Evolutionary conservation across 2,329 filamentous ascomycete genomes (phyloP).

Genomic region (Neofusicoccum umdonicola): DNA sequence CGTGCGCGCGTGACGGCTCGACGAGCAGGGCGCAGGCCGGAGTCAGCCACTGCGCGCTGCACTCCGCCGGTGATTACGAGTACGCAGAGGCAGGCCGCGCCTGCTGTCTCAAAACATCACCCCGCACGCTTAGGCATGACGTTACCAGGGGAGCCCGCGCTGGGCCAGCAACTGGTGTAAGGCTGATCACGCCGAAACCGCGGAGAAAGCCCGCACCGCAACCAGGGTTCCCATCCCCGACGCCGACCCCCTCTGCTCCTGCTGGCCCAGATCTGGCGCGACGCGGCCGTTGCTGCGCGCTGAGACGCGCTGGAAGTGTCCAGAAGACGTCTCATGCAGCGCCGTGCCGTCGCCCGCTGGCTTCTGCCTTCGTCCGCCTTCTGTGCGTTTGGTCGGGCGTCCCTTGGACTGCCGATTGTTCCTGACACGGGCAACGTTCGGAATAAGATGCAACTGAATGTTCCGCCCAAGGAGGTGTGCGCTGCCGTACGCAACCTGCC

Average conservation of each 20-base stretch:
- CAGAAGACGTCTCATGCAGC: neutral
- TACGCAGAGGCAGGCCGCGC: constrained; percentile 24
- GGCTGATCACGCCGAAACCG: constrained; percentile 21
- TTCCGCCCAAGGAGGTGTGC: neutral
- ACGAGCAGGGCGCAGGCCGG: constrained; percentile 20
- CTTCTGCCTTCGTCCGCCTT: neutral
- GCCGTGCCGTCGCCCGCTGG: neutral
- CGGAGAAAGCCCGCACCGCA: constrained; percentile 20
- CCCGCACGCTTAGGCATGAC: constrained; percentile 1
- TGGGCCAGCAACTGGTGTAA: constrained; percentile 29
- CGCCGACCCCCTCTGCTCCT: constrained; percentile 19
- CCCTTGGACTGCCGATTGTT: neutral
- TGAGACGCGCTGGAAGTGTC: neutral
- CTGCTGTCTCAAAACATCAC: neutral
- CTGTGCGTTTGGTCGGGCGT: neutral
- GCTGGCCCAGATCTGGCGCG: neutral
- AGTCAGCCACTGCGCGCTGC: constrained; percentile 26
- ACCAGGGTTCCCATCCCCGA: constrained; percentile 19
- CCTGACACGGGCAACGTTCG: constrained; percentile 1
- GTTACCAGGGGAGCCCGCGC: constrained; percentile 22
- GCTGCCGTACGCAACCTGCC: neutral
- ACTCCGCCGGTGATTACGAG: constrained; percentile 25
- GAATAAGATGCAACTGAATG: neutral
- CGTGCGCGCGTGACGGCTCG: neutral
- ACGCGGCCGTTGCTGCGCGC: neutral